Conservation (phyloP, 768 basidiomycete genomes). For the Mycena indigotica region DNA sequence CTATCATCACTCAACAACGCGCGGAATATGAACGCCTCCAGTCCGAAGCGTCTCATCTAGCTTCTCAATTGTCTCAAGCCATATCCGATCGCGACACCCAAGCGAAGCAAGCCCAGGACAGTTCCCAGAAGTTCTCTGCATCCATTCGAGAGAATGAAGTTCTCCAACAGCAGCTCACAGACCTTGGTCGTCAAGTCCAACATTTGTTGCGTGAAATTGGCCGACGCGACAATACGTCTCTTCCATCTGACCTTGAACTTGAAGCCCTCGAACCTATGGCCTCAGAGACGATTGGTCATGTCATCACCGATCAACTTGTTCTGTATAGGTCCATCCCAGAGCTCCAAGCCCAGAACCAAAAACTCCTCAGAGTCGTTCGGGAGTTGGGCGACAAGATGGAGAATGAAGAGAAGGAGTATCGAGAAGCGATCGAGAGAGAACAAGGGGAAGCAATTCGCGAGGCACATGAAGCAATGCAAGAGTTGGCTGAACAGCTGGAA, state of each 20-base stretch:
- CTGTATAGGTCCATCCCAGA: slow-evolving; percentile 78
- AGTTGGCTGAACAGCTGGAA: slow-evolving; percentile 77
- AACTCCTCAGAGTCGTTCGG: slow-evolving; percentile 78
- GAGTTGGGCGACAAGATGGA: slow-evolving; percentile 87
- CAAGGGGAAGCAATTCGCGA: slow-evolving; percentile 81
- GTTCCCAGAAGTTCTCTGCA: slow-evolving; percentile 61
- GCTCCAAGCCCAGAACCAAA: slow-evolving; percentile 92
- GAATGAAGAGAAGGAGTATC: slow-evolving; percentile 76
- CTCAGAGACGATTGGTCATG: slow-evolving; percentile 64
- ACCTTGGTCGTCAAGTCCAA: slow-evolving; percentile 85
- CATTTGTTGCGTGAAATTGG: slow-evolving; percentile 76
- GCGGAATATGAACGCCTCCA: slow-evolving; percentile 84
- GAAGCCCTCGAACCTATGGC: slow-evolving; percentile 41
- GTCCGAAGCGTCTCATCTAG: slow-evolving; percentile 77
- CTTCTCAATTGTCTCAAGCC: slow-evolving; percentile 74
- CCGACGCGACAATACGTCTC: slow-evolving; percentile 79
- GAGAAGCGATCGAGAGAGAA: slow-evolving; percentile 67
- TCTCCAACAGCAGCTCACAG: slow-evolving; percentile 74
- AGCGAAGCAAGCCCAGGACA: slow-evolving; percentile 55
- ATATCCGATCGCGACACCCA: slow-evolving; percentile 76
- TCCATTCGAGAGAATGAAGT: slow-evolving; percentile 65
- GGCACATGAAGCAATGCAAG: slow-evolving; percentile 84
- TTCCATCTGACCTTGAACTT: slow-evolving; percentile 72
- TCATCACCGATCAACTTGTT: slow-evolving; percentile 89
- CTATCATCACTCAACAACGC: slow-evolving; percentile 86